Conservation (phyloP, 257 asterid species). For the Eustoma russellianum region DNA sequence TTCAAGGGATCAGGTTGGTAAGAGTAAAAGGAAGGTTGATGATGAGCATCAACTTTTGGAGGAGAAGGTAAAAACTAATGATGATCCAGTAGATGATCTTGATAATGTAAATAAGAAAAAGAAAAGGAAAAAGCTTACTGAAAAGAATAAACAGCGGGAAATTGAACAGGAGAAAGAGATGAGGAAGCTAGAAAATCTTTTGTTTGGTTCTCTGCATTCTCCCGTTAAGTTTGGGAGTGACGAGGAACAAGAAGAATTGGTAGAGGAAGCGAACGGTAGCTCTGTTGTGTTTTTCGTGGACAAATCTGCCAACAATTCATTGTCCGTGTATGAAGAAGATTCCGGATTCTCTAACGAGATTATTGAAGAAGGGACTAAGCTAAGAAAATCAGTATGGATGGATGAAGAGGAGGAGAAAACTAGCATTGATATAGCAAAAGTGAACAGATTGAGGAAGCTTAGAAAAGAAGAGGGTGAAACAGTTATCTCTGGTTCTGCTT, state of each 20-base stretch:
- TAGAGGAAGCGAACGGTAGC: conserved; percentile 26
- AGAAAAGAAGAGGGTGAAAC: conserved; percentile 72
- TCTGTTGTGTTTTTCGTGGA: conserved; percentile 65
- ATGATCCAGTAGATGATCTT: conserved; percentile 9
- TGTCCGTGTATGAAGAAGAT: conserved; percentile 61
- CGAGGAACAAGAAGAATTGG: conserved; percentile 33
- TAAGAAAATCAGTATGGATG: conserved; percentile 64
- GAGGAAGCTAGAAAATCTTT: conserved; percentile 49
- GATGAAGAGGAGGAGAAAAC: conserved; percentile 83
- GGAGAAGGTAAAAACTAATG: conserved; percentile 24
- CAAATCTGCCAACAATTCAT: conserved; percentile 34
- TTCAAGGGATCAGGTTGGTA: conserved; percentile 22
- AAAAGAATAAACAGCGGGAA: conserved; percentile 22
- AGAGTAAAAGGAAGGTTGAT: conserved; percentile 29
- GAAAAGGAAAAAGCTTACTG: conserved; percentile 38
- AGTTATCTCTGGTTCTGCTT: conserved; percentile 55
- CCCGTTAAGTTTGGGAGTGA: conserved; percentile 54
- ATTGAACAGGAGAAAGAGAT: conserved; percentile 54
- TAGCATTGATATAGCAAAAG: conserved; percentile 55
- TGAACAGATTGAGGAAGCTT: conserved; percentile 64
- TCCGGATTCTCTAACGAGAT: conserved; percentile 17
- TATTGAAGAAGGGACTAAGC: conserved; percentile 13
- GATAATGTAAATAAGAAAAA: conserved; percentile 24
- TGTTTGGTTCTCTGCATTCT: conserved; percentile 66
- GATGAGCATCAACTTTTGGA: conserved; percentile 10